Evolutionary conservation across 2,329 filamentous ascomycete genomes (phyloP).

Genomic region (Aureobasidium sp.): DNA sequence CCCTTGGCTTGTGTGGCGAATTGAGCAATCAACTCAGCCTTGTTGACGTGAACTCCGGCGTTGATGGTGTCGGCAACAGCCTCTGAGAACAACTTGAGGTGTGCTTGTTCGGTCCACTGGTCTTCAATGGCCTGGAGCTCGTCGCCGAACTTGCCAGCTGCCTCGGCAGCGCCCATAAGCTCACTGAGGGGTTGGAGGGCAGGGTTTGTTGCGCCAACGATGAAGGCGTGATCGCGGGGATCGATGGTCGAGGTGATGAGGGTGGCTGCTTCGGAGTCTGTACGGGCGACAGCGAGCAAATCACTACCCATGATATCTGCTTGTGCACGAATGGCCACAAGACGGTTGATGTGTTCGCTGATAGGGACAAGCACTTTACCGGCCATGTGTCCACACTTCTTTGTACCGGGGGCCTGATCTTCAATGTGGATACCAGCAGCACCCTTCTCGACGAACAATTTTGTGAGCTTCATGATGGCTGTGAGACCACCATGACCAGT

Average conservation of each 20-base stretch:
- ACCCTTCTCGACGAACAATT: conserved; percentile 97
- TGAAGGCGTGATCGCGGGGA: conserved; percentile 96
- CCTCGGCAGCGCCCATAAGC: conserved; percentile 90
- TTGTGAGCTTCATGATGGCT: conserved; percentile 94
- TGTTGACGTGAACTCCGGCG: too few species aligned
- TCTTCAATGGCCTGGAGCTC: conserved; percentile 92
- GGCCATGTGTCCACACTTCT: conserved; percentile 97
- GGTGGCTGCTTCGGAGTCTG: conserved; percentile 94
- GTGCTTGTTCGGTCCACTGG: conserved; percentile 68
- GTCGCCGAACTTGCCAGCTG: conserved; percentile 75
- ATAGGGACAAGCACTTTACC: conserved; percentile 96
- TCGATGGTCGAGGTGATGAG: conserved; percentile 93
- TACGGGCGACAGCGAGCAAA: conserved; percentile 94
- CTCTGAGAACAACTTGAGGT: too few species aligned
- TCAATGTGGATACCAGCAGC: conserved; percentile 98
- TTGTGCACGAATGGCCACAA: conserved; percentile 93
- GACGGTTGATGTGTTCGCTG: conserved; percentile 95
- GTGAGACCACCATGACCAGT: conserved; percentile 95
- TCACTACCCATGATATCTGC: conserved; percentile 99
- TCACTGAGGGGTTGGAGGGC: conserved; percentile 86
- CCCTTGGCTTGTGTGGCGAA: too few species aligned
- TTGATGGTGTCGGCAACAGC: conserved; percentile 47
- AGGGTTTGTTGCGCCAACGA: conserved; percentile 87
- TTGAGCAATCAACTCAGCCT: too few species aligned
- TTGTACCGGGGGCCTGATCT: conserved; percentile 97